These are phyloP conservation scores for Anthostomella pinea DNA, from an alignment of 2,329 filamentous ascomycete genomes.

Conservation along the genomic window DNA sequence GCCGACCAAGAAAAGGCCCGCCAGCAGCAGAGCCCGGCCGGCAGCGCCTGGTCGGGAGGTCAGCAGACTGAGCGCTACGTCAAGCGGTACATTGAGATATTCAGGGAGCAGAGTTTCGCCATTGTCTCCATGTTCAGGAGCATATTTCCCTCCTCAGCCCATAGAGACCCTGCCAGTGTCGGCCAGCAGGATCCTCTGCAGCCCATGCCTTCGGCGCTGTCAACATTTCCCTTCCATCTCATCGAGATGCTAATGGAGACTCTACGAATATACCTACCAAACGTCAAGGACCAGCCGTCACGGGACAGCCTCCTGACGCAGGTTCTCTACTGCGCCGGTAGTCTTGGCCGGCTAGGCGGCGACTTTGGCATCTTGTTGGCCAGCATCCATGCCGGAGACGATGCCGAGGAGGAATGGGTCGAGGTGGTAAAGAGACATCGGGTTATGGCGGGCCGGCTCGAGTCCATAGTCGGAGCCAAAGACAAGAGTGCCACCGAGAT, in stretches of 20 bases:
- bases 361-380: slow-evolving; percentile 91
- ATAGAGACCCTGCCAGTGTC: slow-evolving; percentile 15
- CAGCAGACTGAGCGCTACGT: slow-evolving; percentile 93
- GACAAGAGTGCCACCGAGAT: slow-evolving; percentile 29
- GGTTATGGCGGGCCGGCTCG: slow-evolving; percentile 74
- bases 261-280: slow-evolving; percentile 72
- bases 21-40: slow-evolving; percentile 39
- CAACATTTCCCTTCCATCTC: slow-evolving; percentile 81
- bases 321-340: slow-evolving; percentile 88
- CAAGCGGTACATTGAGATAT: slow-evolving; percentile 95
- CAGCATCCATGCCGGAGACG: slow-evolving; percentile 44
- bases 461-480: slow-evolving; percentile 62
- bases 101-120: slow-evolving; percentile 94
- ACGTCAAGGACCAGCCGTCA: slow-evolving; percentile 73
- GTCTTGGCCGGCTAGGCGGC: slow-evolving; percentile 81
- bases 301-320: slow-evolving; percentile 89
- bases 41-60: slow-evolving; percentile 61
- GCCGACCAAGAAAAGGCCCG: slow-evolving; percentile 76
- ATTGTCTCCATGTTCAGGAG: slow-evolving; percentile 93
- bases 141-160: slow-evolving; percentile 62
- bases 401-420: slow-evolving; percentile 71
- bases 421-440: slow-evolving; percentile 86
- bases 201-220: slow-evolving; percentile 70
- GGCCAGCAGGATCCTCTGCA: slow-evolving; percentile 42
- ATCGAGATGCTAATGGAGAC: slow-evolving; percentile 78